phyloP scores from a whole-genome alignment of 192 early-diverging fungal genomes.

The Umbelopsis vinacea region DNA sequence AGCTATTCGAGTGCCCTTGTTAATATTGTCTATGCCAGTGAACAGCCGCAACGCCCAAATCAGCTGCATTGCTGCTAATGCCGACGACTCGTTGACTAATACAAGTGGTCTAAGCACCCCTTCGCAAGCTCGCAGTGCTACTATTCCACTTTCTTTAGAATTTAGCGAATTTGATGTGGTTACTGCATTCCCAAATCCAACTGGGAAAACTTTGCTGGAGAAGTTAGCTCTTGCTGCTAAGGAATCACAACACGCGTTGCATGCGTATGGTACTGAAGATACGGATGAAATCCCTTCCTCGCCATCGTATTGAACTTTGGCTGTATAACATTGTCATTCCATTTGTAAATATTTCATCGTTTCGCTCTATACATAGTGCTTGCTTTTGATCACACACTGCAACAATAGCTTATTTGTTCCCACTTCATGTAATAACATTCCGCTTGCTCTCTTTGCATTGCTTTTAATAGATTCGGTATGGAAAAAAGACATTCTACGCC shows the following conservation, averaged over 20 bases:
- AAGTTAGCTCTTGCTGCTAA: conserved; percentile 4
- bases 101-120: not conserved
- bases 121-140: not conserved
- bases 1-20: too few species aligned
- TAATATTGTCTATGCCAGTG: too few species aligned
- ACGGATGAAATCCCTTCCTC: not conserved
- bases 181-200: conserved; percentile 6
- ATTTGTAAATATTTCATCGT: not conserved
- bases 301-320: conserved; percentile 3
- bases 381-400: not conserved
- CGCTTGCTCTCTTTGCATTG: not conserved
- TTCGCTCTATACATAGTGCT: too few species aligned
- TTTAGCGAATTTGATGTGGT: not conserved
- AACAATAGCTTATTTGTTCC: not conserved
- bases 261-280: not conserved
- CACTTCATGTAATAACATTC: not conserved
- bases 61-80: too few species aligned
- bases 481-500: conserved; percentile 21
- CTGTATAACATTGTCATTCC: not conserved
- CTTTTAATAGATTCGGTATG: conserved; percentile 5
- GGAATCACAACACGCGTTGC: not conserved
- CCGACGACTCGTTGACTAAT: too few species aligned
- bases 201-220: not conserved
- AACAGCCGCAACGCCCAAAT: too few species aligned
- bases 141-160: conserved; percentile 4